Conservation (phyloP, 192 early-diverging fungal species). For the Coemansia sp. region DNA sequence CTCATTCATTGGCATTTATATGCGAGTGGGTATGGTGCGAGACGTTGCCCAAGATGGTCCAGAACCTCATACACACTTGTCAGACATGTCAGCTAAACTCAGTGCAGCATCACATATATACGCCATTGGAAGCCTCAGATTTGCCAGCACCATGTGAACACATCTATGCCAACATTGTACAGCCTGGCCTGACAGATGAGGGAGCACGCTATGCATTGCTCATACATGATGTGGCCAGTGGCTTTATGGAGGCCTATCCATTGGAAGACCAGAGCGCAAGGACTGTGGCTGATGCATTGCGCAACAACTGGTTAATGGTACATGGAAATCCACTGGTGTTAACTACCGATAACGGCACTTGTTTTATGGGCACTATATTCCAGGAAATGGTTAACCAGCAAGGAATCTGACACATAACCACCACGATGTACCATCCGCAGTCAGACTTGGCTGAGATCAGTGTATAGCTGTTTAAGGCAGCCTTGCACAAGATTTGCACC, state of each 20-base stretch:
- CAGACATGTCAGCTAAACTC: too few species aligned
- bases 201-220: background rate
- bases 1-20: too few species aligned
- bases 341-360: background rate
- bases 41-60: too few species aligned
- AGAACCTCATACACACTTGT: too few species aligned
- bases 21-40: too few species aligned
- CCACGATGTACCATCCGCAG: background rate
- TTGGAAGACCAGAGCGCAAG: background rate
- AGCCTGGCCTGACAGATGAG: too few species aligned
- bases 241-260: background rate
- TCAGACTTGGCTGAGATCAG: conserved; percentile 2
- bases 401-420: background rate
- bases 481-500: background rate
- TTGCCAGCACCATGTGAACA: too few species aligned
- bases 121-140: too few species aligned
- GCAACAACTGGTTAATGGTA: background rate
- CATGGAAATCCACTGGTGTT: background rate
- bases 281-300: background rate
- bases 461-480: background rate
- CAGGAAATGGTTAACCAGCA: background rate
- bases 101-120: too few species aligned
- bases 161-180: too few species aligned
- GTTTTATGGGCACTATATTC: background rate
- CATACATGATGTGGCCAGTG: background rate